These are phyloP conservation scores for Lachnellula subtilissima DNA, from an alignment of 2,329 filamentous ascomycete species.

Conservation along the genomic window DNA sequence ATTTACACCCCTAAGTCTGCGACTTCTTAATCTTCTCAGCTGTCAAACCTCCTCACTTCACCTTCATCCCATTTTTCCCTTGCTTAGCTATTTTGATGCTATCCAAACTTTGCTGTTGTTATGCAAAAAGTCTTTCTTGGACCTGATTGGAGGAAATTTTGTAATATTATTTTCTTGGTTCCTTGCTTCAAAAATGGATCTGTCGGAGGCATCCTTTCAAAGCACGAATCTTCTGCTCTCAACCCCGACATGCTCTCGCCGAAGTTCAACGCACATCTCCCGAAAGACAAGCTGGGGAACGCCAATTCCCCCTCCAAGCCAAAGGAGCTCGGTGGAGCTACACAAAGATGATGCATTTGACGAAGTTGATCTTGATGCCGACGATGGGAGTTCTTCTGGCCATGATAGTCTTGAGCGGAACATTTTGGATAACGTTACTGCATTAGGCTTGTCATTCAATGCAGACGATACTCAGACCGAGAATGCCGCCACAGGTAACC, in stretches of 20 bases:
- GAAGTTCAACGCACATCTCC: conserved; percentile 36
- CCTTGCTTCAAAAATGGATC: conserved; percentile 24
- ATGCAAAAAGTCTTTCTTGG: conserved; percentile 28
- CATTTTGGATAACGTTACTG: conserved; percentile 39
- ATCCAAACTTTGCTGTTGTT: conserved; percentile 19
- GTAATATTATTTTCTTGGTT: conserved; percentile 27
- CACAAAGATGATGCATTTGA: conserved; percentile 31
- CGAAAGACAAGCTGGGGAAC: conserved; percentile 37
- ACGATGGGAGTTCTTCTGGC: conserved; percentile 26
- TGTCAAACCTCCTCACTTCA: not conserved
- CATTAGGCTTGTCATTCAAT: conserved; percentile 36
- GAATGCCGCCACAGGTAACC: not conserved
- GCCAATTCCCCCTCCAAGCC: conserved; percentile 28
- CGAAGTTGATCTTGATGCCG: conserved; percentile 30
- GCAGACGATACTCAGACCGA: conserved; percentile 26
- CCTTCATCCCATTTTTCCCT: conserved; percentile 23
- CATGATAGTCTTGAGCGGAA: conserved; percentile 30
- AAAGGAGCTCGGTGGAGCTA: conserved; percentile 13
- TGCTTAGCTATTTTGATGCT: conserved; percentile 27
- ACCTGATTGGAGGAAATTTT: conserved; percentile 28
- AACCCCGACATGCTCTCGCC: conserved; percentile 29
- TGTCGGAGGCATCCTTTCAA: conserved; percentile 10
- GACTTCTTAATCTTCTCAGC: not conserved
- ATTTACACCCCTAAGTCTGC: not conserved
- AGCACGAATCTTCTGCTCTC: conserved; percentile 12